phyloP scores from a whole-genome alignment of 345 rosid genomes.

The Abelmoschus esculentus region DNA sequence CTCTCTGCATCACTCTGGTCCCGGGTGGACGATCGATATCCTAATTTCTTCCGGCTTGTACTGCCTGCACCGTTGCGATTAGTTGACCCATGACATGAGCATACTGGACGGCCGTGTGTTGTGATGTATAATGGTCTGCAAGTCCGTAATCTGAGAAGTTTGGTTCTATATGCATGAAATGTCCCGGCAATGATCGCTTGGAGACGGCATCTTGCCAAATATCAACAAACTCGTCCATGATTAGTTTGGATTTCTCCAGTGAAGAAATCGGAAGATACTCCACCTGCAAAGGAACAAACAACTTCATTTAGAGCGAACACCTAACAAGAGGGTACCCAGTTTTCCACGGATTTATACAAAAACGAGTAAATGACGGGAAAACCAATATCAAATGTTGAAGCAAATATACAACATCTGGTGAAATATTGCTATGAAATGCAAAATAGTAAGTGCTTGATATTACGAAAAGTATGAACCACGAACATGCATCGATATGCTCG shows the following conservation, averaged over 20 bases:
- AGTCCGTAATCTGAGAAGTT: constrained; percentile 73
- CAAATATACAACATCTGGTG: not conserved
- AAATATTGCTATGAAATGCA: not conserved
- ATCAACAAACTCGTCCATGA: constrained; percentile 74
- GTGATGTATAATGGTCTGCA: constrained; percentile 54
- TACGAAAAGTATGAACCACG: not conserved
- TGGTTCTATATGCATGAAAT: constrained; percentile 57
- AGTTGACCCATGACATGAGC: constrained; percentile 71
- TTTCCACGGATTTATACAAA: not conserved
- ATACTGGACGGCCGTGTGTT: constrained; percentile 80
- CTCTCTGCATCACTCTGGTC: not conserved
- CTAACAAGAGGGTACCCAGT: not conserved
- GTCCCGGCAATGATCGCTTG: constrained; percentile 71
- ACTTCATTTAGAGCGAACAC: not conserved
- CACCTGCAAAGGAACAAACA: constrained; percentile 42
- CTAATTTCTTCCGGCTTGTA: constrained; percentile 40
- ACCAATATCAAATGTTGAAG: not conserved
- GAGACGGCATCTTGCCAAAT: constrained; percentile 73
- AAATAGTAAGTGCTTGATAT: not conserved
- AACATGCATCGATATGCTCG: not conserved
- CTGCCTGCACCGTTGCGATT: constrained; percentile 67
- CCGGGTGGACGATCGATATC: not conserved
- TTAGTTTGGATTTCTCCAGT: constrained; percentile 54
- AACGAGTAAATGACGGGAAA: not conserved
- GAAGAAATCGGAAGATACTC: constrained; percentile 89